A percentile compares a stretch with the other conserved stretches of the same genome.
These are phyloP conservation scores for Dacryopinax primogenitus DNA, from an alignment of 768 basidiomycete genomes.

Conservation along the genomic window DNA sequence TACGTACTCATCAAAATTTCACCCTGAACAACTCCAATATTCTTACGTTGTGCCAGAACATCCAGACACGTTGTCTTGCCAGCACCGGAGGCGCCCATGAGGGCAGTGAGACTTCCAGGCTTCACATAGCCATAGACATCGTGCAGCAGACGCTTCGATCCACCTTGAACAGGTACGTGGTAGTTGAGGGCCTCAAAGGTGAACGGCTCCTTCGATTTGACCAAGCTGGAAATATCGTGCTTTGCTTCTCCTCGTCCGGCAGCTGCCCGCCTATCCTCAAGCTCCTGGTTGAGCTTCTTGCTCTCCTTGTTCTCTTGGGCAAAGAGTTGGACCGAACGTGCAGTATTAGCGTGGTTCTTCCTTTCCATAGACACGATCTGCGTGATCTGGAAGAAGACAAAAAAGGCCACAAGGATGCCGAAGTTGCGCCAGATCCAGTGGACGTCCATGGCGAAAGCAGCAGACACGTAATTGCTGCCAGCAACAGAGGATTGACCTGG, in stretches of 20 bases:
- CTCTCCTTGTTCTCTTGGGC: constrained; percentile 40
- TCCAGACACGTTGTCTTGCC: constrained; percentile 52
- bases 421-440: constrained; percentile 49
- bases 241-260: constrained; percentile 24
- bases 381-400: constrained; percentile 53
- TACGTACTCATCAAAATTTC: constrained; percentile 52
- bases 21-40: constrained; percentile 63
- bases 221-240: constrained; percentile 32
- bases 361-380: constrained; percentile 60
- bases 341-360: constrained; percentile 31
- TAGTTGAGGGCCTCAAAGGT: constrained; percentile 69
- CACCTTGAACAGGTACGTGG: constrained; percentile 42
- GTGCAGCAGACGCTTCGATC: constrained; percentile 40
- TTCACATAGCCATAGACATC: constrained; percentile 68
- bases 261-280: constrained; percentile 38
- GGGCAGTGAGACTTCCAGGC: constrained; percentile 68
- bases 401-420: constrained; percentile 55
- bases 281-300: constrained; percentile 30
- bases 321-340: constrained; percentile 45
- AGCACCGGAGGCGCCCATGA: constrained; percentile 79
- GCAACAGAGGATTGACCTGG: constrained; percentile 43
- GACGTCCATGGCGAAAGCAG: constrained; percentile 34
- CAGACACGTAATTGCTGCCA: constrained; percentile 50
- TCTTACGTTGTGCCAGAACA: constrained; percentile 49
- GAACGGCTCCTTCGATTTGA: constrained; percentile 40